Conservation (phyloP, 441 rosid species). For the Corymbia calophylla region DNA sequence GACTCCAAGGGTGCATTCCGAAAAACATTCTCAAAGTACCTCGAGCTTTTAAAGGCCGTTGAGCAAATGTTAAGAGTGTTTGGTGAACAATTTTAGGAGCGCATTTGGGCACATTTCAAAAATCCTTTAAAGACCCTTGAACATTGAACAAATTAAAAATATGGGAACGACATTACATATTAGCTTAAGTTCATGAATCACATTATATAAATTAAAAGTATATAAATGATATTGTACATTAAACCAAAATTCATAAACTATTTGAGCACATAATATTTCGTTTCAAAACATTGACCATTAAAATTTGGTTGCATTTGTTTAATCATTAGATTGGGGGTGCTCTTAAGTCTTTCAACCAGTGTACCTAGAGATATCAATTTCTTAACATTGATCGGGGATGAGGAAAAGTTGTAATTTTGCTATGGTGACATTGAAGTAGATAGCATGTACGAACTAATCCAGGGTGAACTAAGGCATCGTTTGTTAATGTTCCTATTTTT, state of each 20-base stretch:
- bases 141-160: accelerated
- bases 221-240: too few species aligned
- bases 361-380: neutral
- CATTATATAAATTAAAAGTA: neutral
- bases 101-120: neutral
- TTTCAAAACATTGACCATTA: accelerated
- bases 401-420: neutral
- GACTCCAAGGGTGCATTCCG: neutral
- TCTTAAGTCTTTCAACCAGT: neutral
- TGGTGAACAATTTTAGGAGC: neutral
- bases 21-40: neutral
- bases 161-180: accelerated
- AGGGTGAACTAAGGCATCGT: neutral
- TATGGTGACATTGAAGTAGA: neutral
- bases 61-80: neutral
- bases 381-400: neutral
- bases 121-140: too few species aligned
- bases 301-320: too few species aligned
- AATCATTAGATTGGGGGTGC: neutral
- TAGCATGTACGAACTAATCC: neutral
- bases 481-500: too few species aligned
- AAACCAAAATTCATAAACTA: accelerated
- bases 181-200: accelerated
- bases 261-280: neutral
- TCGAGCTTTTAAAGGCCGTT: neutral